Base-by-base conservation (phyloP, 2,329 filamentous ascomycete species). In the Aspergillus udagawae region DNA sequence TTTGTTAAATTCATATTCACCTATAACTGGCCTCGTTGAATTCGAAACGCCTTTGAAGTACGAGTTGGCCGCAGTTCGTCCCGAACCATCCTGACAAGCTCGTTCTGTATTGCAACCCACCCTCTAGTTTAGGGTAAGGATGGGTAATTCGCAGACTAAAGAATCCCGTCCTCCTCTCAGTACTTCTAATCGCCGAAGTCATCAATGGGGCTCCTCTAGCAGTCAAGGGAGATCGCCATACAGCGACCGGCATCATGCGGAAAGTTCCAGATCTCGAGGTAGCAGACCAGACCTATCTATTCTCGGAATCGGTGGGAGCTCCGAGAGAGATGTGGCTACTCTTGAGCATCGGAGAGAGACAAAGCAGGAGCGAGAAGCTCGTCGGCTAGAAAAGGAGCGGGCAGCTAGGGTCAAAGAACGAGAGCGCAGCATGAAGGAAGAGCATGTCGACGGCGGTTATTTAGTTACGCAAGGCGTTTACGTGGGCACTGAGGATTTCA, bases 401-500 rank as follows among this genome's bases (percentile, higher is more conserved):
- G 79, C 83, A 17, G 82, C 84, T 41, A 83, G 94, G 57, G 76
- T 88, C 47, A 91, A 91, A 72, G 94, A 99, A 73, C 85, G 94
- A 50, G 92, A 96, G 73, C 84, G 89, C 63, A 99, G 94, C 70
- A 86, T 97, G 78, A 86, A 82, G 62, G 92, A 97, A 67, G 94
- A 99, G 71, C 86, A 92, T 72, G 89, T 97, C 3, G 94, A 99
- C 74, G 94, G 94, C 21, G 94, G 94, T 23, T 99, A 88, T 76
- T 78, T 99, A 50, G 94, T 99, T 32, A 99, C 94, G 0, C 85
- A 96, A 70, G 94, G 94, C 38, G 90, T 92, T 51, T 99, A 99
- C 70, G 93, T 91, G 23, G 92, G 93, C 0, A 80, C 86, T 0
- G 94, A 99, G 75, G 94, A 99, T 75, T 99, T 93, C 72, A 96